phyloP scores from a whole-genome alignment of 1,284 basidiomycete genomes.

The Cryptococcus wingfieldii region DNA sequence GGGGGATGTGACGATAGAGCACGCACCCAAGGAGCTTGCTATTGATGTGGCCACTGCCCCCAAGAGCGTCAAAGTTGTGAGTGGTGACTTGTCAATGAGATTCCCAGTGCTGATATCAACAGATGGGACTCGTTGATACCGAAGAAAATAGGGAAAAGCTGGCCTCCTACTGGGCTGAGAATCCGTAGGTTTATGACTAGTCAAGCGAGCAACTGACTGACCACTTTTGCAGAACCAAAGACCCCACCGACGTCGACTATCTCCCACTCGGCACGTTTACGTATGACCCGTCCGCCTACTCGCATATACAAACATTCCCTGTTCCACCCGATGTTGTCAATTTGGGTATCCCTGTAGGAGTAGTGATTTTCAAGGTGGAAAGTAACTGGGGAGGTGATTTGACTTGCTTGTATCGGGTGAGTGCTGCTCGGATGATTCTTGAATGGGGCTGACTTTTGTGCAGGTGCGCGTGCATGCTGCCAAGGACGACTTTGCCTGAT shows the following conservation, averaged over 20 bases:
- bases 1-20: constrained; percentile 80
- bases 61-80: constrained; percentile 63
- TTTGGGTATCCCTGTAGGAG: constrained; percentile 70
- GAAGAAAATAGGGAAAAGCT: constrained; percentile 63
- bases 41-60: constrained; percentile 77
- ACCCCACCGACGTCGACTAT: constrained; percentile 52
- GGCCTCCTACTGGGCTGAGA: constrained; percentile 22
- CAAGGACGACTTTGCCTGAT: too few species aligned
- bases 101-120: neutral
- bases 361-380: constrained; percentile 71
- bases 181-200: constrained; percentile 18
- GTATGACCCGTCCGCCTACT: constrained; percentile 67
- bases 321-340: constrained; percentile 63
- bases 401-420: constrained; percentile 85
- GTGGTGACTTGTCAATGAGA: constrained; percentile 10
- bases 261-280: constrained; percentile 71
- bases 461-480: constrained; percentile 13
- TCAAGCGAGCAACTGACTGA: neutral
- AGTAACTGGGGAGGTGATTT: constrained; percentile 84
- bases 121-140: constrained; percentile 80
- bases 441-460: neutral
- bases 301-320: constrained; percentile 81
- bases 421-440: constrained; percentile 12
- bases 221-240: neutral
- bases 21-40: constrained; percentile 72